Conservation (phyloP, 768 basidiomycete species). For the Phylloporus rhodoxanthus region DNA sequence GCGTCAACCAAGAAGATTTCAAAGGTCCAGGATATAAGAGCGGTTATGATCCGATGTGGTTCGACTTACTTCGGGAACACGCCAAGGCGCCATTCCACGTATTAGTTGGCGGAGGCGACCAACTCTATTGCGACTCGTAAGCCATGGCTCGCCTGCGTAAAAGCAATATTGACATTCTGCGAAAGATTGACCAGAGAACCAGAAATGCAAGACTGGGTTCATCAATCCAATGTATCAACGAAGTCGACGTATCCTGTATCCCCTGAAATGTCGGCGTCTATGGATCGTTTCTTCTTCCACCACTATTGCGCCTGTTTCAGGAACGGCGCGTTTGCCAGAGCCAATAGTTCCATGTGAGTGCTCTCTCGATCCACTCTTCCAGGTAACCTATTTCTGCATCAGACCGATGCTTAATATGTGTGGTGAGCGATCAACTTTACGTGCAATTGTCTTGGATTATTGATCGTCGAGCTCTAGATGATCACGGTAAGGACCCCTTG, state of each 20-base stretch:
- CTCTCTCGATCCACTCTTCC: background rate
- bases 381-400: constrained; percentile 3
- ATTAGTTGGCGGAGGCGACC: constrained; percentile 93
- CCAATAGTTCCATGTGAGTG: constrained; percentile 83
- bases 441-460: background rate
- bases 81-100: constrained; percentile 76
- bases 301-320: constrained; percentile 87
- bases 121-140: constrained; percentile 80
- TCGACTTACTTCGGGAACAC: constrained; percentile 84
- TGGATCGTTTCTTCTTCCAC: constrained; percentile 86
- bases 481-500: constrained; percentile 54
- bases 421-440: constrained; percentile 39
- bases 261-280: constrained; percentile 63
- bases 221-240: constrained; percentile 46
- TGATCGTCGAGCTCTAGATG: constrained; percentile 42
- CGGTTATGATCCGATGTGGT: constrained; percentile 91
- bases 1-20: constrained; percentile 86
- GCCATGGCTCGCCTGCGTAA: constrained; percentile 15
- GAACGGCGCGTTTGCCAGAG: constrained; percentile 83
- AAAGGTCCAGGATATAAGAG: constrained; percentile 71
- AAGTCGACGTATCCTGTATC: constrained; percentile 60
- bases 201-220: constrained; percentile 83
- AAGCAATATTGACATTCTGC: background rate
- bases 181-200: constrained; percentile 76
- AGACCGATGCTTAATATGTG: constrained; percentile 88